Percentiles rank a stretch among this genome's conserved stretches.
These are phyloP conservation scores for Fusarium phyllophilum DNA, from an alignment of 2,329 filamentous ascomycete genomes.

Conservation along the genomic window DNA sequence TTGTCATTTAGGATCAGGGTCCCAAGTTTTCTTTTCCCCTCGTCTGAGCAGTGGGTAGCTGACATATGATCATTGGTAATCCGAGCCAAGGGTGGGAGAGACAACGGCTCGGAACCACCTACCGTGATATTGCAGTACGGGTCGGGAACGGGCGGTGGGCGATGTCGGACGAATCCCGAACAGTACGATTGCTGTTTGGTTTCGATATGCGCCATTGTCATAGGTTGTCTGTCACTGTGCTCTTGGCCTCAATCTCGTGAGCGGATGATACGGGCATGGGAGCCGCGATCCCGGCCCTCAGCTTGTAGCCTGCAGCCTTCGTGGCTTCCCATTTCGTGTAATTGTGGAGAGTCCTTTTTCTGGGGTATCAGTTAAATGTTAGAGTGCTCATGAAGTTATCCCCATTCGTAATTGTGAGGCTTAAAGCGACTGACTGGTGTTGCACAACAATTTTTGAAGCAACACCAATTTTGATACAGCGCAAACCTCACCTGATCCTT, in stretches of 20 bases:
- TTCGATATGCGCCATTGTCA: slow-evolving; percentile 22
- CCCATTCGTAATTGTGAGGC: not conserved
- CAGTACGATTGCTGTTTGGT: slow-evolving; percentile 27
- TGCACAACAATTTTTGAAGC: not conserved
- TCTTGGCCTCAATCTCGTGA: slow-evolving; percentile 28
- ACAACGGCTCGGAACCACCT: slow-evolving; percentile 3
- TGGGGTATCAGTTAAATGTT: slow-evolving; percentile 5
- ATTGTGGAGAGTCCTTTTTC: slow-evolving; percentile 19
- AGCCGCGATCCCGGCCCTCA: slow-evolving; percentile 8
- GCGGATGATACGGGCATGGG: slow-evolving; percentile 22
- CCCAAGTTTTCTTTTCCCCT: too few species aligned
- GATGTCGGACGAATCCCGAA: slow-evolving; percentile 44
- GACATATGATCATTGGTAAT: slow-evolving; percentile 41
- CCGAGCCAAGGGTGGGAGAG: slow-evolving; percentile 22
- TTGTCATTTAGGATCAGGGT: too few species aligned
- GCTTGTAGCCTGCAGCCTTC: not conserved
- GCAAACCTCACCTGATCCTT: not conserved
- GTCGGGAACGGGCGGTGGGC: slow-evolving; percentile 19
- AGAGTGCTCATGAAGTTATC: not conserved
- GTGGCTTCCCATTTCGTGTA: not conserved
- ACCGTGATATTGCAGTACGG: slow-evolving; percentile 1
- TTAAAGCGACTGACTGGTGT: not conserved
- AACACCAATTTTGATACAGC: not conserved
- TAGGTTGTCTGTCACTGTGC: slow-evolving; percentile 25
- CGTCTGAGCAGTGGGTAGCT: slow-evolving; percentile 16